Percentiles rank a stretch among this genome's conserved stretches.
These are phyloP conservation scores for grape (Vitis vinifera) DNA, from an alignment of 164 flowering plant species.

Conservation along the genomic window ASM3070453v1 NC_081811.1:27013001-27013500, in stretches of 20 bases:
- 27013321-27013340: not conserved
- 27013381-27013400: too few relatives aligned
- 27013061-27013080: conserved; percentile 59
- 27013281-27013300: not conserved
- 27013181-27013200: not conserved
- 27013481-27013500: not conserved
- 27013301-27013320: not conserved
- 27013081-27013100: conserved; percentile 58
- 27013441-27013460: too few relatives aligned
- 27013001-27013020: conserved; percentile 85
- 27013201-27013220: not conserved
- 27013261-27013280: not conserved
- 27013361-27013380: too few relatives aligned
- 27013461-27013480: too few relatives aligned
- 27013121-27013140: conserved; percentile 70
- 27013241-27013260: not conserved
- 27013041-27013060: conserved; percentile 85
- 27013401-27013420: not conserved
- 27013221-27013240: not conserved
- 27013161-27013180: conserved; percentile 41
- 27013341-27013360: not conserved
- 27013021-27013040: conserved; percentile 80
- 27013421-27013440: not conserved
- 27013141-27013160: conserved; percentile 84
- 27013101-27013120: conserved; percentile 41